These are phyloP conservation scores for Chlorophyllum brunneum DNA, from an alignment of 768 basidiomycete genomes.

Conservation along the genomic window DNA sequence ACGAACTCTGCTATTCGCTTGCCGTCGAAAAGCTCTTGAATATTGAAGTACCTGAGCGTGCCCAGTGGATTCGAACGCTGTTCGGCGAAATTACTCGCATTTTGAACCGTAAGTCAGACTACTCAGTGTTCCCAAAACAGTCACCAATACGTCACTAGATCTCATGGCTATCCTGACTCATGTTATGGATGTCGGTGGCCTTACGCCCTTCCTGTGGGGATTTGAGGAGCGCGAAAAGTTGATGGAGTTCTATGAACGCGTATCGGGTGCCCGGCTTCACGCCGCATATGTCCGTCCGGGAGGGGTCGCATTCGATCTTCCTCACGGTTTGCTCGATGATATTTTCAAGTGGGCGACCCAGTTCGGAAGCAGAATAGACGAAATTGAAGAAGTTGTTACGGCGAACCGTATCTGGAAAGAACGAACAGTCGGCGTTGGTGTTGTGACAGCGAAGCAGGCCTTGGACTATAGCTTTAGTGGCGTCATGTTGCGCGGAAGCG, in stretches of 20 bases:
- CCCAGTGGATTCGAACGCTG: constrained; percentile 96
- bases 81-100: constrained; percentile 97
- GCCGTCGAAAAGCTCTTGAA: constrained; percentile 98
- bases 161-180: constrained; percentile 96
- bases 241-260: constrained; percentile 99
- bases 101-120: constrained; percentile 69
- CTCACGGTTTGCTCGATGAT: constrained; percentile 97
- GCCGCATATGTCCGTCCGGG: constrained; percentile 98
- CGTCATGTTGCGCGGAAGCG: constrained; percentile 94
- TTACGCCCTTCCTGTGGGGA: constrained; percentile 99
- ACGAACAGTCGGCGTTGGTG: constrained; percentile 85
- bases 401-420: constrained; percentile 99
- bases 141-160: constrained; percentile 47
- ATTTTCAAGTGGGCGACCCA: constrained; percentile 98
- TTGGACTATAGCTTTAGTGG: constrained; percentile 92
- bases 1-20: constrained; percentile 94
- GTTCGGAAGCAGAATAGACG: constrained; percentile 85
- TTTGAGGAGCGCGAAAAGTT: constrained; percentile 99
- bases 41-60: constrained; percentile 93
- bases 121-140: constrained; percentile 5
- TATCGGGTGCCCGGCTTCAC: constrained; percentile 95
- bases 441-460: constrained; percentile 89
- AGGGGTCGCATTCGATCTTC: constrained; percentile 96
- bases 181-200: constrained; percentile 95
- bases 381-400: constrained; percentile 97